Conservation (phyloP, 2,329 filamentous ascomycete genomes). For the Colletotrichum sp. region DNA sequence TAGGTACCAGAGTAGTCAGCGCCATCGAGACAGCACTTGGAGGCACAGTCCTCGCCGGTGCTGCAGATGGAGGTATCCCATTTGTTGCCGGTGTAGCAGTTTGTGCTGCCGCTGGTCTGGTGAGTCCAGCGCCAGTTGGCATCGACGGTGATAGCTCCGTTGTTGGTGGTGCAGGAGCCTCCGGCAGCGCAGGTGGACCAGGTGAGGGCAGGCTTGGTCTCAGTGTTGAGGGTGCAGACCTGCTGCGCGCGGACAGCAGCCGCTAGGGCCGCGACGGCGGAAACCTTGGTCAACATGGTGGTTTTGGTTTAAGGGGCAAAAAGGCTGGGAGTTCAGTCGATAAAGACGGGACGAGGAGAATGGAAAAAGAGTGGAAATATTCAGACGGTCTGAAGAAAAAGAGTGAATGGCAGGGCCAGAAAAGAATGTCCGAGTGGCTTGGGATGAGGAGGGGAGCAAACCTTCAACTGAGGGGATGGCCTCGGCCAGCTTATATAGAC, state of each 20-base stretch:
- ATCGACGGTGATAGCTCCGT: constrained; percentile 59
- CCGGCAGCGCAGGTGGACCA: constrained; percentile 58
- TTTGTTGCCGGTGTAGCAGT: constrained; percentile 62
- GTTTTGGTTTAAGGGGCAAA: neutral
- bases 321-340: neutral
- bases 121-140: constrained; percentile 69
- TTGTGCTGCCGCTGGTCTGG: constrained; percentile 46
- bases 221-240: constrained; percentile 51
- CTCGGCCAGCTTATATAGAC: constrained; percentile 15
- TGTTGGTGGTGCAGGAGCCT: constrained; percentile 54
- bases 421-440: neutral
- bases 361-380: neutral
- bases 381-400: constrained; percentile 6
- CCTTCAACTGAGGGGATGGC: neutral
- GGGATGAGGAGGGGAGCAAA: neutral
- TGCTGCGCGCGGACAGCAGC: constrained; percentile 47
- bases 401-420: neutral
- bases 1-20: constrained; percentile 58
- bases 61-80: constrained; percentile 48
- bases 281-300: constrained; percentile 28
- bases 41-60: constrained; percentile 47
- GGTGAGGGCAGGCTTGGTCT: constrained; percentile 57
- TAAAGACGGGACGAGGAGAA: neutral
- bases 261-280: constrained; percentile 41
- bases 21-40: constrained; percentile 58